Evolutionary conservation across 2,329 filamentous ascomycete species (phyloP).

Genomic region (Sporothrix schenckii): DNA sequence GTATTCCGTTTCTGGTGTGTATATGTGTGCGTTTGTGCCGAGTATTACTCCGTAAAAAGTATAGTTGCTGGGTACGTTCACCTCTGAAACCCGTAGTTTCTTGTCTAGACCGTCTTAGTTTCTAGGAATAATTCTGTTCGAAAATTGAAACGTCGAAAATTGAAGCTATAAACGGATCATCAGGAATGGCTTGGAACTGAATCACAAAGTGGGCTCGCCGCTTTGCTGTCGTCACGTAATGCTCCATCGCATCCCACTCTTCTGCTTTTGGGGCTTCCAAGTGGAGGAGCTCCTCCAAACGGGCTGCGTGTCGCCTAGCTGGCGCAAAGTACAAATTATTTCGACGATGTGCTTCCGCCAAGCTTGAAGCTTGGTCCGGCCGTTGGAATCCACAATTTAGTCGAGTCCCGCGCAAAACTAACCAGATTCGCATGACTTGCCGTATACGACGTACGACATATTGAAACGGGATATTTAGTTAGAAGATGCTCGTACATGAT

Average conservation of each 20-base stretch:
- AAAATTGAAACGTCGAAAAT: not conserved
- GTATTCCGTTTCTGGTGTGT: not conserved
- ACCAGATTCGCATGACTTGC: constrained; percentile 8
- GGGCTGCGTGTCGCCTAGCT: not conserved
- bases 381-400: constrained; percentile 12
- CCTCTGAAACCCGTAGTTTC: not conserved
- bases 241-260: not conserved
- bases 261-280: not conserved
- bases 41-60: too few species aligned
- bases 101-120: not conserved
- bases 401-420: constrained; percentile 23
- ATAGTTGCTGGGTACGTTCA: too few species aligned
- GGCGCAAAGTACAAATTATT: not conserved
- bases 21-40: too few species aligned
- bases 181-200: constrained; percentile 4
- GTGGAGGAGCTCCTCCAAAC: constrained; percentile 2
- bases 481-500: not conserved
- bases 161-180: not conserved
- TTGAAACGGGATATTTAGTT: not conserved
- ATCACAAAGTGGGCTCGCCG: constrained; percentile 4
- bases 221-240: not conserved
- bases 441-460: too few species aligned
- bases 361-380: not conserved
- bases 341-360: not conserved
- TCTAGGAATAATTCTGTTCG: not conserved